Percentiles rank a stretch among this genome's conserved stretches.
phyloP scores from a whole-genome alignment of 1,139 yeast genomes.

The Lizanozyma gosingica region DNA sequence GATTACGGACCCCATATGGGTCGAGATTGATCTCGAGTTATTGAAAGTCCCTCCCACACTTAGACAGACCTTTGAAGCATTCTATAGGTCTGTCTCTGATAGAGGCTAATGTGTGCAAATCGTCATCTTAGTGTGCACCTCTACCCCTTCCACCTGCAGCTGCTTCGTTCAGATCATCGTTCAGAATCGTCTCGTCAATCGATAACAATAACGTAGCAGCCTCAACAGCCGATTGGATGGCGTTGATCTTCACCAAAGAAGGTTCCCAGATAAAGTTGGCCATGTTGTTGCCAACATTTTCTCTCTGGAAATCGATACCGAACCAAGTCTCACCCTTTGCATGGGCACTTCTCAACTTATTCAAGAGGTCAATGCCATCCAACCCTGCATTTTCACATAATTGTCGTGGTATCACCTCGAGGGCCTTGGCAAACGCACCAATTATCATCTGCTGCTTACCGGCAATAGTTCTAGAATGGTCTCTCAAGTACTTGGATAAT shows the following conservation, averaged over 20 bases:
- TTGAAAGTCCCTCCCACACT: too few species aligned
- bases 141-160: slow-evolving; percentile 57
- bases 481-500: slow-evolving; percentile 79
- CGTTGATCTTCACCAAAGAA: slow-evolving; percentile 84
- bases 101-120: slow-evolving; percentile 2
- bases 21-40: too few species aligned
- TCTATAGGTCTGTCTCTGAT: too few species aligned
- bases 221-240: slow-evolving; percentile 94
- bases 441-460: slow-evolving; percentile 94
- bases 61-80: too few species aligned
- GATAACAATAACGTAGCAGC: slow-evolving; percentile 88
- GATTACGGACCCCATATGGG: too few species aligned
- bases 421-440: slow-evolving; percentile 86
- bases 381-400: slow-evolving; percentile 97
- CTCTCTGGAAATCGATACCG: slow-evolving; percentile 87
- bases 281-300: slow-evolving; percentile 76
- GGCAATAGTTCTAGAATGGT: slow-evolving; percentile 76
- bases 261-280: slow-evolving; percentile 96
- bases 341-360: slow-evolving; percentile 85
- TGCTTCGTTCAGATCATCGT: slow-evolving; percentile 55
- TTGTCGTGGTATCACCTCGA: slow-evolving; percentile 95
- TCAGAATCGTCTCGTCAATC: slow-evolving; percentile 91
- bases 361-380: slow-evolving; percentile 88
- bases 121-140: slow-evolving; percentile 31
- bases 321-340: slow-evolving; percentile 88